Base-by-base conservation (phyloP, 805 yeast species). In the Metschnikowia koreensis region DNA sequence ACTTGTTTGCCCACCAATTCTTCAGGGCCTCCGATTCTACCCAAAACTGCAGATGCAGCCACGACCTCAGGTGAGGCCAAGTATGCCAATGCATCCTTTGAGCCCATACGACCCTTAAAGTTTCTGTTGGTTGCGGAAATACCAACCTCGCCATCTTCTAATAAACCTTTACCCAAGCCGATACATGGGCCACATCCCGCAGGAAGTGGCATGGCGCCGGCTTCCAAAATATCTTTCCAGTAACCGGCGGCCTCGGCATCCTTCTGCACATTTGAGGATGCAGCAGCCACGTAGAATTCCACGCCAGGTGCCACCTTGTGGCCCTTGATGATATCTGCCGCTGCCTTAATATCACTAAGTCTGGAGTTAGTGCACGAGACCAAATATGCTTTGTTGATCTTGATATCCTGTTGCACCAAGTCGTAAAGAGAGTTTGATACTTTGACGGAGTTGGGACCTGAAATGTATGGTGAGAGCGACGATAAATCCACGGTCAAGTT, bases 181-280 rank as follows among this genome's bases (percentile, higher is more conserved):
- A 94, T 94, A 76, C 99, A 94, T 26, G 99, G 99, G 43, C 99
- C 99, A 75, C 99, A 94, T 22, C 99, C 99, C 13, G 99, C 96
- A 17, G 98, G 98, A 61, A 94, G 81, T 36, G 97, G 89, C 61
- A 75, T 88, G 53, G 97, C 96, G 48, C 99, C 99, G 9, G 98
- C 97, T 50, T 86, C 93, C 44, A 94, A 64, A 52, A 94, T 78
- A 17, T 82, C 83, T 62, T 91, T 80, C 99, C 99, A 96, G 13
- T 96, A 96, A 50, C 99, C 99, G 41, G 72, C 75, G 36, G 82
- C 81, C 73, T 88, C 96, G 43, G 99, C 99, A 60, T 92, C 97
- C 60, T 81, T 80, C 74, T 93, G 97, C 38, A 94, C 97, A 62
- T 84, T 84, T 3, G 96, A 85, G 1, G 97, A 90, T 0, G 99